phyloP scores from a whole-genome alignment of 306 rosid genomes.

The Cucurbita maxima region DNA sequence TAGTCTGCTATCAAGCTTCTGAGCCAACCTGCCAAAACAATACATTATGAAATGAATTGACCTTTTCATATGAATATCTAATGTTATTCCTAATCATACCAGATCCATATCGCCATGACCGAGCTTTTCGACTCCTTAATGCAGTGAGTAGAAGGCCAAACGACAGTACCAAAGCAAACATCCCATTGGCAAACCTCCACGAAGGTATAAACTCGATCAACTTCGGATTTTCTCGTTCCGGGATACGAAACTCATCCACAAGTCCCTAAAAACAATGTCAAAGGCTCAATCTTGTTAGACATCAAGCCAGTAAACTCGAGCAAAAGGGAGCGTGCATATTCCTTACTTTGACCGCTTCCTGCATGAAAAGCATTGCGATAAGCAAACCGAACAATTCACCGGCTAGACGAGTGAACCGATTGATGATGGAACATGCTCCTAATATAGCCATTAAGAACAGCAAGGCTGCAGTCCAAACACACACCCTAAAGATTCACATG shows the following conservation, averaged over 20 bases:
- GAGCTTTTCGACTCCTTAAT: conserved; percentile 77
- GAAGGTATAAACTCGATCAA: conserved; percentile 43
- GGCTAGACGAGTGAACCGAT: conserved; percentile 80
- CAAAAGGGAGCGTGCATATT: background rate
- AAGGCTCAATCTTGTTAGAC: background rate
- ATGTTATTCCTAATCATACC: conserved; percentile 26
- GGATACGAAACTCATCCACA: conserved; percentile 74
- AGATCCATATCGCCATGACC: conserved; percentile 92
- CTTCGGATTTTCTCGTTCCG: conserved; percentile 39
- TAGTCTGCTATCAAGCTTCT: conserved; percentile 89
- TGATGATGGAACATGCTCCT: conserved; percentile 97
- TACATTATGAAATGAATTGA: background rate
- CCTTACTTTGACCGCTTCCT: conserved; percentile 78
- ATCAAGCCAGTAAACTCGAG: background rate
- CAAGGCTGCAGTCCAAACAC: conserved; percentile 81
- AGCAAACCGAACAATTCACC: conserved; percentile 93
- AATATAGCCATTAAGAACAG: conserved; percentile 65
- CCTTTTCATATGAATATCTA: background rate
- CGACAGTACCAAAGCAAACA: conserved; percentile 93
- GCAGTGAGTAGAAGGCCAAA: conserved; percentile 95
- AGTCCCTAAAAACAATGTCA: conserved; percentile 38
- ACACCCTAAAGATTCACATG: conserved; percentile 49
- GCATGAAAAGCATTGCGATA: conserved; percentile 98
- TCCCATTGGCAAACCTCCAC: conserved; percentile 94
- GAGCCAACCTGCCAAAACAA: conserved; percentile 48